A percentile compares a stretch with the other conserved stretches of the same genome.
Evolutionary conservation across 2,329 filamentous ascomycete genomes (phyloP).

Genomic region (Xylariaceae sp.): DNA sequence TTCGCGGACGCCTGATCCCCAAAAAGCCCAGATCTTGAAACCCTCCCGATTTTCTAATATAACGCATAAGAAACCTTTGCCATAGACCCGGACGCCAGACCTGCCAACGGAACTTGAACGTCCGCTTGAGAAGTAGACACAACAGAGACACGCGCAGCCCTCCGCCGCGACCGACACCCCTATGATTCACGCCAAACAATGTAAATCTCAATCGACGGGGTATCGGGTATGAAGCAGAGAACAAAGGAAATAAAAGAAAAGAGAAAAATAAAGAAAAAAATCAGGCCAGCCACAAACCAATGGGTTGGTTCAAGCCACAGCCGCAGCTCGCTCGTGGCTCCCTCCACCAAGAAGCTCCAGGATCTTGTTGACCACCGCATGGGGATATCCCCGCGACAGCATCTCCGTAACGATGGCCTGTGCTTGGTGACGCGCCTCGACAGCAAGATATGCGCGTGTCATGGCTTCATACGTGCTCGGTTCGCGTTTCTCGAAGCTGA

Average conservation of each 20-base stretch:
- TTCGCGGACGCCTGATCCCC: conserved; percentile 10
- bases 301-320: conserved; percentile 16
- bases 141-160: conserved; percentile 9
- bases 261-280: conserved; percentile 14
- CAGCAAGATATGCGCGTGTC: conserved; percentile 85
- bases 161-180: conserved; percentile 25
- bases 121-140: conserved; percentile 6
- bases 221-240: conserved; percentile 30
- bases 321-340: conserved; percentile 35
- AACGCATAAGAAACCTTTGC: not conserved
- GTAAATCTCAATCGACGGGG: conserved; percentile 28
- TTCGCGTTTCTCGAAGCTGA: conserved; percentile 75
- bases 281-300: not conserved
- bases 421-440: conserved; percentile 72
- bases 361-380: conserved; percentile 89
- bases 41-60: conserved; percentile 16
- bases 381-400: conserved; percentile 81
- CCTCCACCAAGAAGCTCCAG: conserved; percentile 74
- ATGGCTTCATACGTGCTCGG: conserved; percentile 98
- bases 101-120: conserved; percentile 6
- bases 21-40: conserved; percentile 16
- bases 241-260: conserved; percentile 26
- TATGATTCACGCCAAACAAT: conserved; percentile 17
- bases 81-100: conserved; percentile 21
- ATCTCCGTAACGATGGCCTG: conserved; percentile 83